Evolutionary conservation across 257 asterid genomes (phyloP), one percentile per base, ranked within the genome.

Genomic region (Nicotiana paniculata): DNA sequence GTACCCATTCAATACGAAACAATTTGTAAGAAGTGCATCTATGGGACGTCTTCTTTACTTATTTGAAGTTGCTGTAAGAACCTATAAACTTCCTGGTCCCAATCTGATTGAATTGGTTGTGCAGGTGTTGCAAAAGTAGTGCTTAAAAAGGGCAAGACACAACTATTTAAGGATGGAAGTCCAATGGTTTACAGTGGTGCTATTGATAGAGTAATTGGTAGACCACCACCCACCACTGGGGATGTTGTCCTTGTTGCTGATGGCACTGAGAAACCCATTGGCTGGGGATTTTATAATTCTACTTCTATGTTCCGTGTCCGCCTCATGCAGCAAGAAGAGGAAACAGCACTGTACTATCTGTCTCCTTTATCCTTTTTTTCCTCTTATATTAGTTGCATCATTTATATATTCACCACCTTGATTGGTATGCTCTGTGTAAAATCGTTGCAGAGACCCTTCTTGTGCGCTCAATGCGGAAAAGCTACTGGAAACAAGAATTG

Each of bases 131-230:
- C 98, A 1, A 96, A 93, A 92, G 97, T 94, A 72, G 95, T 96
- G 82, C 90, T 93, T 64, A 94, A 96, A 77, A 94, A 92, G 90
- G 99, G 99, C 43, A 96, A 96, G 86, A 88, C 94, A 30, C 99
- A 92, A 70, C 91, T 96, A 61, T 96, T 96, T 81, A 89, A 89
- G 88, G 93, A 91, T 79, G 99, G 99, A 28, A 91, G 95, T 86
- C 97, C 99, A 10, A 93, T 94, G 98, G 99, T 96, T 69, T 96
- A 94, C 86, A 93, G 97, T 65, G 99, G 99, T 77, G 97, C 99
- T 48, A 92, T 96, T 79, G 99, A 89, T 87, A 89, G 97, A 76
- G 95, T 96, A 81, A 86, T 96, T 21, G 98, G 98, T 83, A 90
- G 91, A 80, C 99, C 98, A 4, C 97, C 98, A 0, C 99, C 99